Percentiles rank a stretch among this genome's conserved stretches.
Evolutionary conservation across 2,329 filamentous ascomycete genomes (phyloP).

Genomic region (Colletotrichum horii): DNA sequence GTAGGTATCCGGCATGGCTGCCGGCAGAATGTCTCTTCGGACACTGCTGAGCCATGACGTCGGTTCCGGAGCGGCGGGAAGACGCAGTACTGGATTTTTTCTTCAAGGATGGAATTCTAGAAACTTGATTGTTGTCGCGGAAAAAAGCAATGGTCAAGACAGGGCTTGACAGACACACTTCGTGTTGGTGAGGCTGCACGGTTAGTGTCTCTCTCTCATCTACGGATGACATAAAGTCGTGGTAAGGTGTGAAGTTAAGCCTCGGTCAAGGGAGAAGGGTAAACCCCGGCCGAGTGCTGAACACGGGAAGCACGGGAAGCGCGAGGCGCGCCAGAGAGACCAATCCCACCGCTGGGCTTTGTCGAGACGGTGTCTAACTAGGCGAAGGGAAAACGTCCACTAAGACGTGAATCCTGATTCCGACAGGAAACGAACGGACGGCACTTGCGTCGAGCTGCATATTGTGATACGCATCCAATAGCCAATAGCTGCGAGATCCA

Average conservation of each 20-base stretch:
- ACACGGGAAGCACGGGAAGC: background rate
- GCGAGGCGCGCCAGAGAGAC: background rate
- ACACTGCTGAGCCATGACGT: constrained; percentile 37
- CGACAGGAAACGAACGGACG: background rate
- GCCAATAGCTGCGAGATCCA: background rate
- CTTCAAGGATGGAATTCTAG: background rate
- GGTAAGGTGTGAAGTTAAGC: background rate
- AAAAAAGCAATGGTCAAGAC: background rate
- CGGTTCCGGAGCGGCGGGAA: background rate
- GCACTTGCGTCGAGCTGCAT: background rate
- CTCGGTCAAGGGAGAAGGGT: background rate
- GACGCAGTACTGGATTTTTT: background rate
- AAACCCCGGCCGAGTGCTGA: constrained; percentile 2
- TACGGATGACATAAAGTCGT: background rate
- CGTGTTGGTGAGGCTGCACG: background rate
- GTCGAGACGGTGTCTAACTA: background rate
- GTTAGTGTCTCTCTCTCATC: background rate
- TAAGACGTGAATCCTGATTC: background rate
- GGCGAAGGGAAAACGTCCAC: background rate
- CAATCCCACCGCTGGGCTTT: background rate
- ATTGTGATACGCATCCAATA: background rate
- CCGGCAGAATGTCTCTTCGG: constrained; percentile 30
- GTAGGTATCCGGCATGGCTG: constrained; percentile 55
- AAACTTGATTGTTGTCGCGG: background rate
- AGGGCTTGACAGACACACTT: background rate